Percentiles rank a stretch among this genome's conserved stretches.
Conservation (phyloP, 2,329 filamentous ascomycete genomes). For the Aureobasidium subglaciale region DNA sequence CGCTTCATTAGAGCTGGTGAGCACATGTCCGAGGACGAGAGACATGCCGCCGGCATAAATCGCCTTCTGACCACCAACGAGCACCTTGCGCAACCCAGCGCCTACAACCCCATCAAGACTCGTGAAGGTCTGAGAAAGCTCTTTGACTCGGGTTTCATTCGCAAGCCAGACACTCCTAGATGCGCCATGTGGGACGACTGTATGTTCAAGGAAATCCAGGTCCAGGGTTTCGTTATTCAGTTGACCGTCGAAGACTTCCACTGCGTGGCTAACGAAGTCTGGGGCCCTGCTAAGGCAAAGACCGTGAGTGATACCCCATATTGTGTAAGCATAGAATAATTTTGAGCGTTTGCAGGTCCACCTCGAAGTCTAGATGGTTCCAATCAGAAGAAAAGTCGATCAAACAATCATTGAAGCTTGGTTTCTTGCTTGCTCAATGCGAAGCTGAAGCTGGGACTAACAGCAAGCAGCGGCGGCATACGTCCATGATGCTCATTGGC, state of each 20-base stretch:
- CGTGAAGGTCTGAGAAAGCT: background rate
- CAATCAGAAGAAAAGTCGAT: background rate
- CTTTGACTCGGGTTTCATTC: background rate
- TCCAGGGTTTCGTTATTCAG: background rate
- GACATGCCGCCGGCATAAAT: background rate
- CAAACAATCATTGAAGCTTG: background rate
- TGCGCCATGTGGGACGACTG: background rate
- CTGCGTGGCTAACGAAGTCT: background rate
- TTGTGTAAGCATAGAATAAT: background rate
- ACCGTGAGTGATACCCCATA: background rate
- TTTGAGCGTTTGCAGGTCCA: background rate
- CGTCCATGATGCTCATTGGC: background rate
- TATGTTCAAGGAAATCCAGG: background rate
- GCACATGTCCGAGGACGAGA: background rate
- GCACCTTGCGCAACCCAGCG: background rate
- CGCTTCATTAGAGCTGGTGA: slow-evolving; percentile 4
- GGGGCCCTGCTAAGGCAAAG: background rate
- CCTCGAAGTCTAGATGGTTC: background rate
- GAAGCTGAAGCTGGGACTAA: background rate
- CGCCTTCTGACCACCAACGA: background rate
- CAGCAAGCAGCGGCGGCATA: background rate
- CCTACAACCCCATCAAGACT: background rate
- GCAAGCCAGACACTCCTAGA: background rate
- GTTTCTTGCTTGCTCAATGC: background rate
- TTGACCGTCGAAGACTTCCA: background rate